Evolutionary conservation across 441 rosid genomes (phyloP).

Genomic region (Euphorbia corollata): DNA sequence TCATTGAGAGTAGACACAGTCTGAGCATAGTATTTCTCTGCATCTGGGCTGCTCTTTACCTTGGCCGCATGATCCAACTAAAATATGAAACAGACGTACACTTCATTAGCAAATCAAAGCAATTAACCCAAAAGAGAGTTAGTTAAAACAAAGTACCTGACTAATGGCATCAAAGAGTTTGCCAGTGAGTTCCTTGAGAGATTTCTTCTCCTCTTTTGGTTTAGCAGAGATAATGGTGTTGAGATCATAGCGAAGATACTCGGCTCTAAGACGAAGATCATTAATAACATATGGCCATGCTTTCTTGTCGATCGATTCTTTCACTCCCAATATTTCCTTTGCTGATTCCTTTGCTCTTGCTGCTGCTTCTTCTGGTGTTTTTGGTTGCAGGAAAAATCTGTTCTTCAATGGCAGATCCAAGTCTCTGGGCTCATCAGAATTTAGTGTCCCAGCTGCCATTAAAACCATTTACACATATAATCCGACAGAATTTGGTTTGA

Average conservation of each 20-base stretch:
- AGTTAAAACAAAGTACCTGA: conserved; percentile 35
- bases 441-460: conserved; percentile 77
- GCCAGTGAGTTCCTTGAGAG: conserved; percentile 63
- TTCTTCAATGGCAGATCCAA: conserved; percentile 42
- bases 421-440: conserved; percentile 84
- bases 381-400: conserved; percentile 73
- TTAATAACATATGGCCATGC: conserved; percentile 89
- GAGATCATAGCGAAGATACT: conserved; percentile 75
- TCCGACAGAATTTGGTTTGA: no score
- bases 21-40: conserved; percentile 81
- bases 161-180: conserved; percentile 71
- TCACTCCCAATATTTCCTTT: conserved; percentile 68
- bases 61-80: conserved; percentile 90
- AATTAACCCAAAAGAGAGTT: no score
- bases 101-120: neutral
- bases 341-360: conserved; percentile 87
- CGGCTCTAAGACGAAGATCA: conserved; percentile 72
- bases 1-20: conserved; percentile 68
- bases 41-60: conserved; percentile 77
- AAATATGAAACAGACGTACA: neutral
- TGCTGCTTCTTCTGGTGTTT: conserved; percentile 60
- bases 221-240: conserved; percentile 73
- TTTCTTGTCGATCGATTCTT: conserved; percentile 71
- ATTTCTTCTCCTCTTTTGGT: conserved; percentile 62
- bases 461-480: neutral